Percentiles rank a stretch among this genome's conserved stretches.
Evolutionary conservation across 2,329 filamentous ascomycete species (phyloP).

Genomic region (Talaromyces sp.): DNA sequence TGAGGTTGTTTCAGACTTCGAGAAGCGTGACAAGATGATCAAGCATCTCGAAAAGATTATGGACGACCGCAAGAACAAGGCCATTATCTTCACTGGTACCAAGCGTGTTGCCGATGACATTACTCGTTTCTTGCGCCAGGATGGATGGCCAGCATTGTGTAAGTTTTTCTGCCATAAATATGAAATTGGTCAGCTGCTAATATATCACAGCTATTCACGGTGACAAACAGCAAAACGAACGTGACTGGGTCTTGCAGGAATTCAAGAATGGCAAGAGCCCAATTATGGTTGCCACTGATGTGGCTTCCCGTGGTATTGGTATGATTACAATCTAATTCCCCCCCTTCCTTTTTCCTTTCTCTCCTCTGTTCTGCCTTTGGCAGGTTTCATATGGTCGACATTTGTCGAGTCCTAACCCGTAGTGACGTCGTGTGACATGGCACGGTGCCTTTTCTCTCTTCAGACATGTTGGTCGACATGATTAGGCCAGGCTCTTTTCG

Average conservation of each 20-base stretch:
- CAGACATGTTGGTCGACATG: slow-evolving; percentile 81
- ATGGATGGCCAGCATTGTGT: slow-evolving; percentile 96
- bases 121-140: slow-evolving; percentile 91
- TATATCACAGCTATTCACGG: slow-evolving; percentile 76
- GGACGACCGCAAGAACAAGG: slow-evolving; percentile 93
- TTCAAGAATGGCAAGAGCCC: slow-evolving; percentile 99
- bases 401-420: slow-evolving; percentile 36
- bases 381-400: slow-evolving; percentile 3
- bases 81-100: slow-evolving; percentile 80
- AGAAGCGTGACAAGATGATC: slow-evolving; percentile 96
- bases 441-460: slow-evolving; percentile 80
- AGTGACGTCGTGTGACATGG: slow-evolving; percentile 57
- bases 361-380: slow-evolving; percentile 21
- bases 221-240: slow-evolving; percentile 98
- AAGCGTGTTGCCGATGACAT: slow-evolving; percentile 97
- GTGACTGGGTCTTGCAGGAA: slow-evolving; percentile 98
- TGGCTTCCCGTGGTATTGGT: slow-evolving; percentile 99
- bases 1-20: slow-evolving; percentile 90
- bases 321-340: slow-evolving; percentile 62
- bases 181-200: slow-evolving; percentile 22
- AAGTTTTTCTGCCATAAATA: slow-evolving; percentile 41
- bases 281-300: slow-evolving; percentile 99
- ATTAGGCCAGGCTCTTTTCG: slow-evolving; percentile 79
- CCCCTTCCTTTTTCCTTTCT: slow-evolving; percentile 29
- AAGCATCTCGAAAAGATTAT: slow-evolving; percentile 97